Evolutionary conservation across 2,329 filamentous ascomycete species (phyloP).

Genomic region (Alternaria triticina): DNA sequence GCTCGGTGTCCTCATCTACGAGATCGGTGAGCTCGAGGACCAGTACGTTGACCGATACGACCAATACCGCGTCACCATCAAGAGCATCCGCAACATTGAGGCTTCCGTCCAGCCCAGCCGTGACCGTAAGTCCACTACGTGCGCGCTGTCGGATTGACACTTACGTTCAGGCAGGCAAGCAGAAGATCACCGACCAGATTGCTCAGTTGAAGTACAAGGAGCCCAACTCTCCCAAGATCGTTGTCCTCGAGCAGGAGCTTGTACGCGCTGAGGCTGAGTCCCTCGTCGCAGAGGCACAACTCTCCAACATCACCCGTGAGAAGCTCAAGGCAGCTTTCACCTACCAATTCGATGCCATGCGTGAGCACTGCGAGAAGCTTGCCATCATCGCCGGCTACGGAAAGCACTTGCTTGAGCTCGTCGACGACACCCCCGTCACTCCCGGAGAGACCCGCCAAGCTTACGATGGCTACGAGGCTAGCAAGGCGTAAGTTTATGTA

Average conservation of each 20-base stretch:
- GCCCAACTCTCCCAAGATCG: conserved; percentile 95
- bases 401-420: conserved; percentile 95
- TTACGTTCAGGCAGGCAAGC: conserved; percentile 71
- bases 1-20: conserved; percentile 95
- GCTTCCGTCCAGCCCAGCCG: conserved; percentile 97
- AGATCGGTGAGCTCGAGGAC: conserved; percentile 97
- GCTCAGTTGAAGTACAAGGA: conserved; percentile 99
- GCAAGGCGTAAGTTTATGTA: conserved; percentile 70
- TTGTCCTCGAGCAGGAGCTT: conserved; percentile 97
- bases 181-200: conserved; percentile 99
- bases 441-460: conserved; percentile 94
- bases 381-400: conserved; percentile 97
- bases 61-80: conserved; percentile 98
- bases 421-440: conserved; percentile 96
- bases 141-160: not conserved
- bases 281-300: conserved; percentile 95
- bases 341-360: conserved; percentile 97
- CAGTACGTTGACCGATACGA: conserved; percentile 99
- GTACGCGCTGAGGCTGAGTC: conserved; percentile 98
- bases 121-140: conserved; percentile 72
- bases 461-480: conserved; percentile 97
- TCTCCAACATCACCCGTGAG: conserved; percentile 99
- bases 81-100: conserved; percentile 99
- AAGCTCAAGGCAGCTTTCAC: conserved; percentile 98
- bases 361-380: conserved; percentile 97